Evolutionary conservation across 1,139 yeast species (phyloP), one percentile per base, ranked within the genome.

Genomic region (Kluyveromyces sp.): DNA sequence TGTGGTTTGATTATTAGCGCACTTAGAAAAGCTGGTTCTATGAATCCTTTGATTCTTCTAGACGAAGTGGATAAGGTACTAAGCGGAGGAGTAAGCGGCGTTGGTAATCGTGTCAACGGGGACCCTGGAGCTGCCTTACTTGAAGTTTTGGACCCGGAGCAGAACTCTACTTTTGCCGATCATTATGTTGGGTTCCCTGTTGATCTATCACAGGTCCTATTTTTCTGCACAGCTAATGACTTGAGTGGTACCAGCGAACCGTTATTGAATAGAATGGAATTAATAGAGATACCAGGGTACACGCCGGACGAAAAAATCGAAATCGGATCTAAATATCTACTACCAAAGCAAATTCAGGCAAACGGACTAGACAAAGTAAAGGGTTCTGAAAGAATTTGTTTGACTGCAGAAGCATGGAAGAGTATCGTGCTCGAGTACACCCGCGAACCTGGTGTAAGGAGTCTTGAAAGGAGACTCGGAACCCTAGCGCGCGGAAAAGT

Each of bases 101-200:
- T 71, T 19, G 75, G 67, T 2, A 70, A 70, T 32, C 70, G 73
- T 48, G 64, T 73, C 40, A 85, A 83, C 54, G 96, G 96, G 2
- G 95, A 88, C 57, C 96, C 96, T 0, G 82, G 92, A 12, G 95
- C 95, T 29, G 96, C 96, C 0, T 69, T 88, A 57, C 70, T 88
- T 48, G 96, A 88, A 60, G 94, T 88, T 0, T 71, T 88, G 52
- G 96, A 88, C 57, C 96, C 96, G 0, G 96, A 88, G 61, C 96
- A 88, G 61, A 88, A 88, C 61, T 68, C 70, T 38, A 73, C 77
- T 22, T 88, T 87, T 64, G 79, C 77, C 37, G 96, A 88, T 62
- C 95, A 87, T 58, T 88, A 86, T 59, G 67, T 88, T 47, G 94
- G 94, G 12, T 84, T 88, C 63, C 95, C 96, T 0, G 73, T 87